Base-by-base conservation (phyloP, 345 rosid genomes). In the Lepidium didymum region DNA sequence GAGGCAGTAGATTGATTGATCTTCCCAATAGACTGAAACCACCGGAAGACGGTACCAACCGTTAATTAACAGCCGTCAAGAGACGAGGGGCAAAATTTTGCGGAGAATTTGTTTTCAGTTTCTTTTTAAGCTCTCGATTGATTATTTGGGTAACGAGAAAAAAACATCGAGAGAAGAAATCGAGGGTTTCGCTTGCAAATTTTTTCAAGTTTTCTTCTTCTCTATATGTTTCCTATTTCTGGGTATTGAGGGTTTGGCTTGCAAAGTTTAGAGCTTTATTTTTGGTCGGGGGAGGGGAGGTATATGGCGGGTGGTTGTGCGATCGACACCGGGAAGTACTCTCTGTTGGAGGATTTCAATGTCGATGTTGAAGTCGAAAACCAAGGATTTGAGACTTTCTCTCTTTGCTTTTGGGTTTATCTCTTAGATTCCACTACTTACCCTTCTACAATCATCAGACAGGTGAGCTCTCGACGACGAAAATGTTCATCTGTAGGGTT, bases 351-450 rank as follows among this genome's bases (percentile, higher is more conserved):
- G 75, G 80, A 81, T 76, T 80, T 83, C 18, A 70, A 70, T 37
- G 65, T 78, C 46, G 81, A 80, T 63, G 64, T 81, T 44, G 84
- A 80, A 62, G 78, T 70, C 36, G 69, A 68, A 40, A 75, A 75
- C 34, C 64, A 76, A 46, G 75, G 73, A 33, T 82, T 68, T 44
- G 76, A 67, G 61, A 56, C 78, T 62, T 81, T 86, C 72, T 74
- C 61, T 56, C 76, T 90, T 41, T 84, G 85, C 68, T 87, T 81
- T 64, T 90, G 91, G 96, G 74, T 82, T 78, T 90, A 80, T 74
- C 84, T 90, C 65, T 71, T 84, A 64, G 70, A 79, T 70, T 72
- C 83, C 75, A 50, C 83, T 15, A 44, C 81, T 12, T 83, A 78
- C 74, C 89, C 88, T 31, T 69, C 79, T 10, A 69, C 86, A 35